Evolutionary conservation across 1,284 basidiomycete species (phyloP).

Genomic region (Cutaneotrichosporon mucoides): DNA sequence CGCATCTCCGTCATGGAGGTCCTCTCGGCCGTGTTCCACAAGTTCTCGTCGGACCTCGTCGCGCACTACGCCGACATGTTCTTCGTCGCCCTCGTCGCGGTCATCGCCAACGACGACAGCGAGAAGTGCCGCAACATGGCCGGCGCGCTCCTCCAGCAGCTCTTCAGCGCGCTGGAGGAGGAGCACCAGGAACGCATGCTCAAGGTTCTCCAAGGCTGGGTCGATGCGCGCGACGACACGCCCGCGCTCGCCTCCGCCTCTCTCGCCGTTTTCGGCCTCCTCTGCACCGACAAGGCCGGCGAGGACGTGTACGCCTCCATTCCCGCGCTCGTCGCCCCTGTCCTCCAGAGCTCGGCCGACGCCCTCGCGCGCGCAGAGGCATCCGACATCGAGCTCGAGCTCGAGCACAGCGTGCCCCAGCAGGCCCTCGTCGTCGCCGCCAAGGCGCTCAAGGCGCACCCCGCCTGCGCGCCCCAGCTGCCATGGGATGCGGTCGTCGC

Average conservation of each 20-base stretch:
- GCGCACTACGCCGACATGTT: constrained; percentile 82
- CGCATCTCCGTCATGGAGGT: constrained; percentile 89
- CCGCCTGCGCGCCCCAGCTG: constrained; percentile 54
- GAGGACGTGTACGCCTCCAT: constrained; percentile 50
- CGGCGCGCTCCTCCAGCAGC: constrained; percentile 69
- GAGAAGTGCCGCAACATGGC: constrained; percentile 84
- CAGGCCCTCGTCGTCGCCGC: constrained; percentile 66
- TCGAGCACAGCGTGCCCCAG: constrained; percentile 60
- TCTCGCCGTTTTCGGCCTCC: constrained; percentile 69
- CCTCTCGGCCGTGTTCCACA: constrained; percentile 72
- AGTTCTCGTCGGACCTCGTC: constrained; percentile 76
- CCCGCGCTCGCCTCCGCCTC: constrained; percentile 50
- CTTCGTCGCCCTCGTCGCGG: constrained; percentile 88
- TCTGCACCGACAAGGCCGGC: constrained; percentile 62
- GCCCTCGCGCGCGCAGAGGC: constrained; percentile 47
- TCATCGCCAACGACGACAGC: constrained; percentile 89
- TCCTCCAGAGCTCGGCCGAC: constrained; percentile 57
- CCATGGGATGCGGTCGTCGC: constrained; percentile 63
- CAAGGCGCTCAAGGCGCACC: constrained; percentile 63
- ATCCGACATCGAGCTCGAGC: constrained; percentile 45
- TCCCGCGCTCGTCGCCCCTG: constrained; percentile 57
- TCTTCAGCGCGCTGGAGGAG: constrained; percentile 66
- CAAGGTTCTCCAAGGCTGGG: constrained; percentile 71
- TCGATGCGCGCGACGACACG: constrained; percentile 28
- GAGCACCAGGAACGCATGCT: constrained; percentile 58